Base-by-base conservation (phyloP, 2,329 filamentous ascomycete species). In the Colletotrichum spaethianum region DNA sequence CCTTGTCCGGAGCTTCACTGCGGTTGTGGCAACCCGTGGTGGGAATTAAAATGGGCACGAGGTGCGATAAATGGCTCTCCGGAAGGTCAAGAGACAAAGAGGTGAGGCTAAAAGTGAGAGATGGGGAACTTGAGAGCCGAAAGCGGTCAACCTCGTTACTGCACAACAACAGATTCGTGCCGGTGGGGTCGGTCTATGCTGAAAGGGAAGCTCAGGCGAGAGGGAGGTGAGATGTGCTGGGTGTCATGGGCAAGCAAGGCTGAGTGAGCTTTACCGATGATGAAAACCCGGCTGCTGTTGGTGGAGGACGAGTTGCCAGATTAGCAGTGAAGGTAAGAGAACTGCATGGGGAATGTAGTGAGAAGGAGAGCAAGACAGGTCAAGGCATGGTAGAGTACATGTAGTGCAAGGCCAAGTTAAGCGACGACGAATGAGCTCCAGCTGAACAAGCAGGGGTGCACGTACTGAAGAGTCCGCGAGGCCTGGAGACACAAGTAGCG, bases 11-110 rank as follows among this genome's bases (percentile, higher is more conserved):
- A 55, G 46, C 60, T 52, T 48, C 36, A 38, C 31, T 50, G 46
- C 40, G 20, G 42, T 44, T 55, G 53, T 59, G 59, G 66, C 38
- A 42, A 62, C 38, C 59, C 9, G 46, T 31, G 46, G 33, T 52
- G 70, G 38, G 44, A 48, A 64, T 72, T 64, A 69, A 68, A 60
- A 64, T 64, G 70, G 70, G 53, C 23, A 60, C 70, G 44, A 48
- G 53, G 40, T 59, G 52, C 52, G 66, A 44, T 28, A 64, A 72
- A 70, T 55, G 53, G 69, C 65, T 46, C 26, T 50, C 42, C 18
- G 61, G 38, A 50, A n/a, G 26, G 31, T 38, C 36, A 46, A 52
- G 33, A 16, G 44, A 55, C 38, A 60, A 26, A 48, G 46, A 53
- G 28, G 44, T n/a, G 50, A 46, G 33, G 44, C n/a, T 42, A 18